Base-by-base conservation (phyloP, 495 filamentous ascomycete genomes). In the Chaetomium cochliodes region DNA sequence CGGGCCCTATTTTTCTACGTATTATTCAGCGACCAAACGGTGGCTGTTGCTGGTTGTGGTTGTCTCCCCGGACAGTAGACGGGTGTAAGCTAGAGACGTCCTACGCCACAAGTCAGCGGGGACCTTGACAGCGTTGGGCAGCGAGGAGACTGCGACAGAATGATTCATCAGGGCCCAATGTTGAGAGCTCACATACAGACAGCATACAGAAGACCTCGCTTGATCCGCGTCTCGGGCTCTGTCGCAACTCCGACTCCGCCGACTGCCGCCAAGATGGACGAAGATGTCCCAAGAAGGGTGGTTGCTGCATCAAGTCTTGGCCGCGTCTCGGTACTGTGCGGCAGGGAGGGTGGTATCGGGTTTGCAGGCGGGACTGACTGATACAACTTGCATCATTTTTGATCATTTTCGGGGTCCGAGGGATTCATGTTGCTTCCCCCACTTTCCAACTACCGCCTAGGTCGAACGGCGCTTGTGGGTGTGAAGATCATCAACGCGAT, bases 271-370 rank as follows among this genome's bases (percentile, higher is more conserved):
- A 46, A 55, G 60, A 46, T 22, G 3, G 41, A 63, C 39, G 41
- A 28, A 28, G 16, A 20, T 50, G n/a, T 23, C n/a, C n/a, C n/a
- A 16, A 15, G 41, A 18, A 44, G 41, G 5, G 16, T 11, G 41
- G 50, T 8, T 5, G 49, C 30, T 62, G 60, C 50, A 54, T 0
- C 37, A n/a, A 28, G 23, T 20, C 37, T 22, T 39, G 22, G 37
- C 50, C 60, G 39, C 33, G 39, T 46, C 25, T 55, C 60, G 60
- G 60, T 63, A 55, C 60, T 63, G 60, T 37, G 51, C 25, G n/a
- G 51, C 16, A 63, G 51, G 60, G 60, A 63, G 51, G 60, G 60
- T 63, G 25, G 51, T 8, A 47, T 63, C 41, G 51, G 51, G 23
- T 22, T 62, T 37, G 49, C 7, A 51, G 30, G 50, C 22, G 33